Conservation (phyloP, 2,329 filamentous ascomycete species). For the Zasmidium cellare region DNA sequence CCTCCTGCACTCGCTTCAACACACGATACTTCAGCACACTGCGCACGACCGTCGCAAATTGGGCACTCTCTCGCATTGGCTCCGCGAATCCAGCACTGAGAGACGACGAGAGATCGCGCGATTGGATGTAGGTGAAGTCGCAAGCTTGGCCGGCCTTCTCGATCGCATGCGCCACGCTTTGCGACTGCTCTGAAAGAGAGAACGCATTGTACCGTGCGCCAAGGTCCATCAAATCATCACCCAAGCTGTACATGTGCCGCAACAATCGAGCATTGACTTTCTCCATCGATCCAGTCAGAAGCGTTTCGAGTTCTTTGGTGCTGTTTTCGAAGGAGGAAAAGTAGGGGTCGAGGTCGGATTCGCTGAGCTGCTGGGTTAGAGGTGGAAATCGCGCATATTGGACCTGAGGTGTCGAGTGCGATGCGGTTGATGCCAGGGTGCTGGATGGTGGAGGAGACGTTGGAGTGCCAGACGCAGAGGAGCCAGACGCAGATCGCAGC, state of each 20-base stretch:
- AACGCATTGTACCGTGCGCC: slow-evolving; percentile 97
- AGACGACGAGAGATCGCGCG: slow-evolving; percentile 82
- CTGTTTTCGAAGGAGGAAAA: slow-evolving; percentile 91
- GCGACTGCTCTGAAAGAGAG: slow-evolving; percentile 87
- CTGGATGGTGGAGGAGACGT: slow-evolving; percentile 54
- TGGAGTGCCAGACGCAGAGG: slow-evolving; percentile 53
- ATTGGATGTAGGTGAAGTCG: slow-evolving; percentile 93
- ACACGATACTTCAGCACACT: slow-evolving; percentile 86
- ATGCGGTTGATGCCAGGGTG: slow-evolving; percentile 53
- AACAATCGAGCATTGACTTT: slow-evolving; percentile 91
- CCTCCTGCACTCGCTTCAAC: slow-evolving; percentile 92
- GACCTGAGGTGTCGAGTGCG: slow-evolving; percentile 58
- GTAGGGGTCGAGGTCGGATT: slow-evolving; percentile 92
- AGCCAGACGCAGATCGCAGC: slow-evolving; percentile 61
- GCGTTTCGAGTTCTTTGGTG: slow-evolving; percentile 84
- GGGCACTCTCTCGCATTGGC: slow-evolving; percentile 95
- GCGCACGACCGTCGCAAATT: slow-evolving; percentile 93
- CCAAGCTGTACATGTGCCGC: slow-evolving; percentile 78
- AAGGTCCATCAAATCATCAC: slow-evolving; percentile 85
- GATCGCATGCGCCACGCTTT: slow-evolving; percentile 85
- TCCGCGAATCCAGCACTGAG: slow-evolving; percentile 95
- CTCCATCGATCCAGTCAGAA: slow-evolving; percentile 91
- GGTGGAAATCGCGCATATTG: slow-evolving; percentile 83
- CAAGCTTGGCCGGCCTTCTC: slow-evolving; percentile 93
- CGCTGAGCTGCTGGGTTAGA: slow-evolving; percentile 71